Evolutionary conservation across 2,329 filamentous ascomycete genomes (phyloP), one percentile per base, ranked within the genome.

Genomic region (Verticillium klebahnii): DNA sequence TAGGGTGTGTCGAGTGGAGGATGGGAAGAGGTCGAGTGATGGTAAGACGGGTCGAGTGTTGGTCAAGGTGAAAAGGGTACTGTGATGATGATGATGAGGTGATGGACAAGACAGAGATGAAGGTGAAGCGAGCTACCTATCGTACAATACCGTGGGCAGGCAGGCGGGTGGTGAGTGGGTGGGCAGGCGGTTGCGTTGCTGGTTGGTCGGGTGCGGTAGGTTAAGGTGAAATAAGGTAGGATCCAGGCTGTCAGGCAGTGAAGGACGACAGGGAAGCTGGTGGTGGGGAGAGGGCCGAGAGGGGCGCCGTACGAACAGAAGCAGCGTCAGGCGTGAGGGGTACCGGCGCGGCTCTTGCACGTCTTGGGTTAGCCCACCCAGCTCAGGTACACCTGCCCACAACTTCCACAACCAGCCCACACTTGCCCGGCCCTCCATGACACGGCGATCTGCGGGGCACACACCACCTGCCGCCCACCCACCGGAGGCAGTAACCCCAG

Each of bases 81-180:
- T 29, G 29, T 29, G 29, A 29, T 29, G 29, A 25, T 50, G 19
- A 50, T 50, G 40, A 50, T 50, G 40, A n/a, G 40, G n/a, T 23
- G 40, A 50, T 50, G 19, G 40, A 50, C 40, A 9, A 8, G 39
- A 36, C 34, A 61, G 63, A 64, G 61, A 63, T 31, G 31, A 56
- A 57, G 59, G 36, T 32, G 58, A 29, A 31, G 54, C 58, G 36
- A 32, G 23, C 31, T 9, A 15, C 29, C 29, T 29, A 29, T 29
- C 29, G 5, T 29, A 29, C 29, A 29, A 3, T 29, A 29, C 29
- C 29, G 29, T 29, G 29, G 29, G 29, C 29, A n/a, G 14, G 31
- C 9, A 15, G 9, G 32, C n/a, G n/a, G 14, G 19, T 17, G 19
- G 17, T 29, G 55, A 23, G 56, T 39, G 12, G 60, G 58, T 55